Evolutionary conservation across 129 eudicot species (phyloP).

Genomic region (Scalesia atractyloides): DNA sequence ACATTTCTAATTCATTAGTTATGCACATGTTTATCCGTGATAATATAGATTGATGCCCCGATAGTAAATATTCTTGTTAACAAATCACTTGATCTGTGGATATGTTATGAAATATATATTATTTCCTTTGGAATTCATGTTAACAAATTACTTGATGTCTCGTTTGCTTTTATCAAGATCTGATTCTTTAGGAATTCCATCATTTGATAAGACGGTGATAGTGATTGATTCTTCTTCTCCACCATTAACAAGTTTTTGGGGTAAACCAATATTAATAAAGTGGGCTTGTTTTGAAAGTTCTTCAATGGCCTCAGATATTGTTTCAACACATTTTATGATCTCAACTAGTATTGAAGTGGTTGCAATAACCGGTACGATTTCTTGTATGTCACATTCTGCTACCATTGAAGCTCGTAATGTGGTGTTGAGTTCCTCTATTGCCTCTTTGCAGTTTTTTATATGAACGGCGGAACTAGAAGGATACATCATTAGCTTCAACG

Average conservation of each 20-base stretch:
- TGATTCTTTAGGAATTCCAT: constrained; percentile 7
- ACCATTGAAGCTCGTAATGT: constrained; percentile 24
- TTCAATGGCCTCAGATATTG: constrained; percentile 38
- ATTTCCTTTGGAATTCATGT: too few species aligned
- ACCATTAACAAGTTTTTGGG: constrained; percentile 42
- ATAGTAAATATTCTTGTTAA: too few species aligned
- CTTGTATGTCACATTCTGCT: constrained; percentile 24
- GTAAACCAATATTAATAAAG: constrained; percentile 44
- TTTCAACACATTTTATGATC: constrained; percentile 47
- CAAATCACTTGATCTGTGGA: too few species aligned
- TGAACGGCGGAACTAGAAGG: constrained; percentile 42
- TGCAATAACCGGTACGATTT: constrained; percentile 42
- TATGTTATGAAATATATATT: too few species aligned
- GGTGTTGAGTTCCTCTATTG: constrained; percentile 47
- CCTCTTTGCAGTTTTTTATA: constrained; percentile 42
- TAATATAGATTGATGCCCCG: too few species aligned
- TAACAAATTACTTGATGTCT: background rate
- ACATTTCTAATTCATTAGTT: too few species aligned
- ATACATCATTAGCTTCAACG: constrained; percentile 45
- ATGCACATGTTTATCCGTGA: too few species aligned
- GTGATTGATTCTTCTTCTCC: constrained; percentile 11
- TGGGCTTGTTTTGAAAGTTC: constrained; percentile 50
- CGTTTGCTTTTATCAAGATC: constrained; percentile 1
- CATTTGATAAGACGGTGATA: background rate
- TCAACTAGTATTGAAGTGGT: constrained; percentile 48